Conservation (phyloP, 2,329 filamentous ascomycete species). For the Colletotrichum sansevieriae region DNA sequence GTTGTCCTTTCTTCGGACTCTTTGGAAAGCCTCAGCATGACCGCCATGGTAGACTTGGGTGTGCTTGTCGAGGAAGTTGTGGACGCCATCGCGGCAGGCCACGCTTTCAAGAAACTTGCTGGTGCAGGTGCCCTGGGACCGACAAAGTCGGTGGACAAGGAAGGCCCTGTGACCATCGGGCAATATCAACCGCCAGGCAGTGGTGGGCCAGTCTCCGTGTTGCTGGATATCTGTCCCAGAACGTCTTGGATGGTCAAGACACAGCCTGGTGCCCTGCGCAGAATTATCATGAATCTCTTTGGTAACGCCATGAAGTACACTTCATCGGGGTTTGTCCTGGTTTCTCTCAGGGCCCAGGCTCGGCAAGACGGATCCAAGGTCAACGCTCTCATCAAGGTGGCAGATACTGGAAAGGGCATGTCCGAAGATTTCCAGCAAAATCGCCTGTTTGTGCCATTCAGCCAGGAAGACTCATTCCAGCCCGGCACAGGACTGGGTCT, state of each 20-base stretch:
- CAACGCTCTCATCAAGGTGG: constrained; percentile 59
- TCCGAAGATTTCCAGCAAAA: constrained; percentile 71
- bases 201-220: constrained; percentile 57
- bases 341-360: constrained; percentile 50
- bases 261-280: constrained; percentile 63
- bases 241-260: constrained; percentile 65
- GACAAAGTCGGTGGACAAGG: not conserved
- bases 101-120: constrained; percentile 49
- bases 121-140: constrained; percentile 7
- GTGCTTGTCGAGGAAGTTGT: constrained; percentile 54
- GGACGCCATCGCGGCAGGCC: constrained; percentile 53
- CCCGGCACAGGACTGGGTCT: constrained; percentile 73
- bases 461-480: constrained; percentile 72
- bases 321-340: constrained; percentile 61
- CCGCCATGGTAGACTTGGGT: constrained; percentile 49
- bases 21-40: constrained; percentile 50
- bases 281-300: constrained; percentile 73
- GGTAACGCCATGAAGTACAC: constrained; percentile 75
- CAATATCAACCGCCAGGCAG: constrained; percentile 41
- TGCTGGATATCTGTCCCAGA: constrained; percentile 62
- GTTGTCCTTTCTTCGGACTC: constrained; percentile 46
- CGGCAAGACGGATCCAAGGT: constrained; percentile 44
- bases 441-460: constrained; percentile 72
- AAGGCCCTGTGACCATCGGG: constrained; percentile 19
- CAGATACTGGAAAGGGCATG: constrained; percentile 75